phyloP scores from a whole-genome alignment of 345 rosid species.

The Aegle marmelos region DNA sequence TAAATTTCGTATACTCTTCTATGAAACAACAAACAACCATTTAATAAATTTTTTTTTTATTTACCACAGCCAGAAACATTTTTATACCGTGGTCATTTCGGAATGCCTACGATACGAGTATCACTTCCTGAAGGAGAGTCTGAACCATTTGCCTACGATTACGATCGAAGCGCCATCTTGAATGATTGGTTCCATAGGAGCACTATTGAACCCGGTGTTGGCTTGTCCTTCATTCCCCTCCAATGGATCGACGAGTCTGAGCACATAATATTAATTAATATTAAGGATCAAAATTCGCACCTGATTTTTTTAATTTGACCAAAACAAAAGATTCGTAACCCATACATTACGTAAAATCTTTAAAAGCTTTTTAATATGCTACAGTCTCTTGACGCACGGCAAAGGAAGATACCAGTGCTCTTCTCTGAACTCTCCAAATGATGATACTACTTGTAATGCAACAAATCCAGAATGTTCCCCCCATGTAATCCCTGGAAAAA shows the following conservation, averaged over 20 bases:
- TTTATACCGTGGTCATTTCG: slow-evolving; percentile 69
- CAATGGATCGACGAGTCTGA: slow-evolving; percentile 71
- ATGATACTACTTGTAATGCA: slow-evolving; percentile 32
- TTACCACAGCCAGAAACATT: slow-evolving; percentile 62
- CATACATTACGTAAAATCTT: too few relatives aligned
- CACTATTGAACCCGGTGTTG: slow-evolving; percentile 54
- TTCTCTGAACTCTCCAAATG: slow-evolving; percentile 18
- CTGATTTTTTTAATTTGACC: too few relatives aligned
- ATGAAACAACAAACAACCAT: background rate
- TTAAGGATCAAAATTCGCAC: too few relatives aligned
- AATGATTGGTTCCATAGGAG: slow-evolving; percentile 75
- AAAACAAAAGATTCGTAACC: too few relatives aligned
- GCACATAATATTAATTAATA: background rate
- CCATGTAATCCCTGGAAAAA: slow-evolving; percentile 54
- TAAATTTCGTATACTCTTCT: too few relatives aligned
- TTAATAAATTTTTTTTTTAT: background rate
- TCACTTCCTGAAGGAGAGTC: slow-evolving; percentile 35
- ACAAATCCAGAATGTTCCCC: slow-evolving; percentile 51
- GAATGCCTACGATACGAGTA: slow-evolving; percentile 69
- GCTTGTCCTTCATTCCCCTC: slow-evolving; percentile 51
- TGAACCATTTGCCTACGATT: slow-evolving; percentile 60
- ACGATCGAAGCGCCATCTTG: slow-evolving; percentile 59
- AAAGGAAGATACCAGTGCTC: slow-evolving; percentile 65
- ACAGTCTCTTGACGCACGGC: slow-evolving; percentile 63
- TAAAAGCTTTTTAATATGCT: background rate